Evolutionary conservation across 768 basidiomycete species (phyloP).

Genomic region (Pulveroboletus sp.): DNA sequence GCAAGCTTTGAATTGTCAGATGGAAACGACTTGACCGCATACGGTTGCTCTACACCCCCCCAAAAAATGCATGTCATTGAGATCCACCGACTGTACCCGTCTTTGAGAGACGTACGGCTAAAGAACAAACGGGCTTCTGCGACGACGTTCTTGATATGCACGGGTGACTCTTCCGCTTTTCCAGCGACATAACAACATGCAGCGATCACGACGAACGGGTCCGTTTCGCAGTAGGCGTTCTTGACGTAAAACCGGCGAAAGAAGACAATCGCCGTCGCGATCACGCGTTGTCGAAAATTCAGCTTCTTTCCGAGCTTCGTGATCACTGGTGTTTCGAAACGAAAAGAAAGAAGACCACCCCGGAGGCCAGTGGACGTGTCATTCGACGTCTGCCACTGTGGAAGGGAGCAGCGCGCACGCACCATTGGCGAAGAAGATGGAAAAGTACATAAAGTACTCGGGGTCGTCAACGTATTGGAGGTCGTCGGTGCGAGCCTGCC

Average conservation of each 20-base stretch:
- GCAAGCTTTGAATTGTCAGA: slow-evolving; percentile 88
- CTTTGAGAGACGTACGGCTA: slow-evolving; percentile 45
- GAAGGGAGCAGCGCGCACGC: slow-evolving; percentile 6
- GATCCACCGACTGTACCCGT: not conserved
- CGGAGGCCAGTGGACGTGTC: no score
- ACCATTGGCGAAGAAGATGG: slow-evolving; percentile 89
- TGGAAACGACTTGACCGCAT: slow-evolving; percentile 74
- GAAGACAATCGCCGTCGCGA: slow-evolving; percentile 92
- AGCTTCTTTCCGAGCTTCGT: slow-evolving; percentile 84
- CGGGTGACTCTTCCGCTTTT: slow-evolving; percentile 94
- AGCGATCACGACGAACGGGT: slow-evolving; percentile 87
- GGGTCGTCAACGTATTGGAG: slow-evolving; percentile 72
- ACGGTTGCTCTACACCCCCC: slow-evolving; percentile 48
- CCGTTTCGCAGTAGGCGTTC: slow-evolving; percentile 93
- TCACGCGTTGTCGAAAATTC: slow-evolving; percentile 79
- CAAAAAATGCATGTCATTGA: not conserved
- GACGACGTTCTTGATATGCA: slow-evolving; percentile 91
- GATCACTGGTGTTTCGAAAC: slow-evolving; percentile 49
- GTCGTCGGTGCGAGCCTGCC: slow-evolving; percentile 73
- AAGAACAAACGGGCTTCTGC: slow-evolving; percentile 77
- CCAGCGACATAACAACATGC: slow-evolving; percentile 96
- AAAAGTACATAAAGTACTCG: slow-evolving; percentile 73
- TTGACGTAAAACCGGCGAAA: slow-evolving; percentile 97
- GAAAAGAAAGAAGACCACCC: not conserved
- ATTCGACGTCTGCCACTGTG: not conserved